Base-by-base conservation (phyloP, 306 rosid species). In the Acmispon strigosus region DNA sequence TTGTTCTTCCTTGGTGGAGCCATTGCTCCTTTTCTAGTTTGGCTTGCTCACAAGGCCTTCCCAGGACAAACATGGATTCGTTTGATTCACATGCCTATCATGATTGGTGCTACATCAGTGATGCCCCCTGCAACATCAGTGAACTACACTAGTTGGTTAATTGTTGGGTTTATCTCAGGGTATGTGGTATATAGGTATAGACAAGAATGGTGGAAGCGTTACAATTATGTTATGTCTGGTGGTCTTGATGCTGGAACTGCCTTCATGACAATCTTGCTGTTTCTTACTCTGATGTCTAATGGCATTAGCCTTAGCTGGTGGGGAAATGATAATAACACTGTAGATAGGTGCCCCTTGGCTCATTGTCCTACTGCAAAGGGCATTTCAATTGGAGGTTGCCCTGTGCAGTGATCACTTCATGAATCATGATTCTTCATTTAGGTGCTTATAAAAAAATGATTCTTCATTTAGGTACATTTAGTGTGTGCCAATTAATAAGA, bases 171-270 rank as follows among this genome's bases (percentile, higher is more conserved):
- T 66, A 27, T 87, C 39, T 89, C 86, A 0, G 94, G 94, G 8
- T 89, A 10, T 24, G 55, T 87, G 14, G 57, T 73, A 19, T 92
- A 62, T 47, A 65, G 82, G 52, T 87, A 89, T 43, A 42, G 29
- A 42, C 88, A 79, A 19, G 77, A 83, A 1, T 59, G 78, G 92
- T 92, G 94, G 96, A 80, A 78, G 69, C 79, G 86, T 5, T 86
- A 80, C 66, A 92, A 92, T 53, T 89, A 86, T 64, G 87, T 92
- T 18, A 44, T 92, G 14, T 92, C 92, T 0, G 97, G 92, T 4
- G 94, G 92, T n/a, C 83, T 92, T 34, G 96, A 89, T 66, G 96
- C 97, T 2, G 97, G 96, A 81, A 89, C 92, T 12, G 90, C 97
- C 16, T 87, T 92, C 65, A 86, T 84, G 88, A 76, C 92, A 7